These are phyloP conservation scores for Penicillium crystallinum DNA, from an alignment of 495 filamentous ascomycete species.

Conservation along the genomic window DNA sequence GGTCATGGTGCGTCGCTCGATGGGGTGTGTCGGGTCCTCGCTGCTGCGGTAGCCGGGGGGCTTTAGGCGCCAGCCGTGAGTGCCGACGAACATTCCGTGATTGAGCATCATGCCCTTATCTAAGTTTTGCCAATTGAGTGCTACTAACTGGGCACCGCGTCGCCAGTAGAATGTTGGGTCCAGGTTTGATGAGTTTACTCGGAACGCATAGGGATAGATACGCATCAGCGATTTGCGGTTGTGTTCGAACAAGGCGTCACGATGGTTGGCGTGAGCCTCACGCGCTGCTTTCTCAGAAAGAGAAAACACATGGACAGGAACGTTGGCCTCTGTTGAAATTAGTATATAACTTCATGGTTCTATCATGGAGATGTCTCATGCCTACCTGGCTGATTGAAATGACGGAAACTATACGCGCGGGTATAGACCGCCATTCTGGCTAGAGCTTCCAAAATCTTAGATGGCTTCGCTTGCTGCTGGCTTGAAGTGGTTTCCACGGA, in stretches of 20 bases:
- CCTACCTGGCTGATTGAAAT: conserved; percentile 54
- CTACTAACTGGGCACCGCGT: conserved; percentile 85
- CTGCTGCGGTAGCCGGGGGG: conserved; percentile 59
- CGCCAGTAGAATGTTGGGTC: conserved; percentile 83
- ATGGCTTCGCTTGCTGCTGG: conserved; percentile 38
- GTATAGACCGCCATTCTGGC: conserved; percentile 78
- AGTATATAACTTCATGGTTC: background rate
- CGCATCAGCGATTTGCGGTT: conserved; percentile 84
- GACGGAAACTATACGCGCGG: conserved; percentile 70
- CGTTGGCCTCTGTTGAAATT: conserved; percentile 49
- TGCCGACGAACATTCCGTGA: conserved; percentile 81
- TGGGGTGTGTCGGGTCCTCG: conserved; percentile 12
- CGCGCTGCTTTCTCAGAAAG: conserved; percentile 75
- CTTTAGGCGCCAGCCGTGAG: conserved; percentile 80
- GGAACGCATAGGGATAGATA: conserved; percentile 77
- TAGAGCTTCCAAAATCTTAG: conserved; percentile 71
- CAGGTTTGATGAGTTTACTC: conserved; percentile 78
- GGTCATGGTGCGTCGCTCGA: conserved; percentile 31
- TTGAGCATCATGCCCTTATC: conserved; percentile 96
- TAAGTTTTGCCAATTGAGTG: conserved; percentile 89
- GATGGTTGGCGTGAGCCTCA: conserved; percentile 59
- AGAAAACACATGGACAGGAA: conserved; percentile 82
- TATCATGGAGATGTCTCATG: too few relatives aligned
- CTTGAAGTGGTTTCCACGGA: conserved; percentile 4
- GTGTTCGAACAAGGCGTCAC: conserved; percentile 65